phyloP scores from a whole-genome alignment of 192 early-diverging fungal species.

The Coemansia sp. region DNA sequence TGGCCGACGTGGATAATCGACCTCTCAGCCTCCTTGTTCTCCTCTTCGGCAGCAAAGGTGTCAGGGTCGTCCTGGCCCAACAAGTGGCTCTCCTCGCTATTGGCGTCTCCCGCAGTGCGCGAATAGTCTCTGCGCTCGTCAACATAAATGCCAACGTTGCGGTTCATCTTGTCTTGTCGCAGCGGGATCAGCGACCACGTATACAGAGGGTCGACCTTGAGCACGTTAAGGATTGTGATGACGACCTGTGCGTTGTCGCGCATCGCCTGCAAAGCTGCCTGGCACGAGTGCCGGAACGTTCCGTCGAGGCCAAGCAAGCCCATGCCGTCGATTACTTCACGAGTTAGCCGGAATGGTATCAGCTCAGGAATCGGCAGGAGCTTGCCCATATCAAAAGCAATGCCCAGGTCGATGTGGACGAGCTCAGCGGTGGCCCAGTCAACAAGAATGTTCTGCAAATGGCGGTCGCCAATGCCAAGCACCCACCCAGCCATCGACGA shows the following conservation, averaged over 20 bases:
- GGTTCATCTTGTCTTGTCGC: slow-evolving; percentile 46
- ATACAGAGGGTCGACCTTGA: slow-evolving; percentile 89
- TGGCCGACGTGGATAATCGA: slow-evolving; percentile 62
- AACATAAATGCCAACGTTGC: slow-evolving; percentile 24
- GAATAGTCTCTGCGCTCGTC: slow-evolving; percentile 9
- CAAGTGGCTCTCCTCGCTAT: background rate
- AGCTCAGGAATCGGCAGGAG: slow-evolving; percentile 82
- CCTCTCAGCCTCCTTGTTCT: slow-evolving; percentile 68
- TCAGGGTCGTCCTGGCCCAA: slow-evolving; percentile 10
- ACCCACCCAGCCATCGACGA: slow-evolving; percentile 86
- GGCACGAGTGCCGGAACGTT: slow-evolving; percentile 72
- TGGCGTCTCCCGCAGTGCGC: slow-evolving; percentile 2
- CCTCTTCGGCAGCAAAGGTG: slow-evolving; percentile 18
- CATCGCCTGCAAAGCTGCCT: slow-evolving; percentile 76
- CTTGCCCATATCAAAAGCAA: slow-evolving; percentile 94
- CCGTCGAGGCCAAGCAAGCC: slow-evolving; percentile 80
- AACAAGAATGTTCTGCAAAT: slow-evolving; percentile 89
- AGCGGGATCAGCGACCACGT: slow-evolving; percentile 60
- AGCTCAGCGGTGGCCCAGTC: slow-evolving; percentile 78
- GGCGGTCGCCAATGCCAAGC: slow-evolving; percentile 91
- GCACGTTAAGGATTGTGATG: slow-evolving; percentile 87
- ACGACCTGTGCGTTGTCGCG: slow-evolving; percentile 77
- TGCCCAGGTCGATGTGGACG: slow-evolving; percentile 95
- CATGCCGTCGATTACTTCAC: slow-evolving; percentile 86
- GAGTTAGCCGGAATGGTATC: slow-evolving; percentile 89